Conservation (phyloP, 768 basidiomycete species). For the Suillus alpinus region DNA sequence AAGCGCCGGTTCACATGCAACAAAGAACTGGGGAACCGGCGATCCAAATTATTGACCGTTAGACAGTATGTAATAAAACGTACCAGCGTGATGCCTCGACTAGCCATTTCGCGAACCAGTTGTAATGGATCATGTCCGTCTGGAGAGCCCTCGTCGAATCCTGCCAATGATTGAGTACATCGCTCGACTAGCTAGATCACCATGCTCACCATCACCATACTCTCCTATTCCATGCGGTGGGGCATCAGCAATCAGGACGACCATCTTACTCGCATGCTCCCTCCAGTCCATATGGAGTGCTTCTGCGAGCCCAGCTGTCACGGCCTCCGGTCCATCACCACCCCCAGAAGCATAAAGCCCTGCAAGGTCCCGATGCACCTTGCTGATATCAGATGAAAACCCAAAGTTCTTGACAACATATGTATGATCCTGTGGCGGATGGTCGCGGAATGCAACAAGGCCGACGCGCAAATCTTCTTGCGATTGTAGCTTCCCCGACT, state of each 20-base stretch:
- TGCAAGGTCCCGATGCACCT: slow-evolving; percentile 82
- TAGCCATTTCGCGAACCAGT: slow-evolving; percentile 86
- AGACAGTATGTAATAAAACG: background rate
- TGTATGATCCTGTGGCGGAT: slow-evolving; percentile 96
- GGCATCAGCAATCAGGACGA: slow-evolving; percentile 95
- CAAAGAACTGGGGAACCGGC: slow-evolving; percentile 72
- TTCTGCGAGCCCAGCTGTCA: slow-evolving; percentile 89
- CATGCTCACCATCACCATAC: slow-evolving; percentile 81
- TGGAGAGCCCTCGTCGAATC: slow-evolving; percentile 91
- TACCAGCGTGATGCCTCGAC: slow-evolving; percentile 86
- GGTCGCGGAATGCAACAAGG: slow-evolving; percentile 92
- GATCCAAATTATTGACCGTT: background rate
- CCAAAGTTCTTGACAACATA: slow-evolving; percentile 93
- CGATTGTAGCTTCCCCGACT: slow-evolving; percentile 86
- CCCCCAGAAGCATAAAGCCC: slow-evolving; percentile 86
- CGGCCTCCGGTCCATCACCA: slow-evolving; percentile 95
- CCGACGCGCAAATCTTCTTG: slow-evolving; percentile 90
- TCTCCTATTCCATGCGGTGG: slow-evolving; percentile 98
- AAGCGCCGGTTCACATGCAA: slow-evolving; percentile 96
- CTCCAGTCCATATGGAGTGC: slow-evolving; percentile 91
- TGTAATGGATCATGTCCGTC: slow-evolving; percentile 91
- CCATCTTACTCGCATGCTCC: slow-evolving; percentile 85
- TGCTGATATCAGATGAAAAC: slow-evolving; percentile 87
- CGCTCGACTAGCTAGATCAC: background rate
- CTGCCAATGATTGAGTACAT: slow-evolving; percentile 36